Conservation (phyloP, 805 yeast genomes). For the Kazachstania africana region DNA sequence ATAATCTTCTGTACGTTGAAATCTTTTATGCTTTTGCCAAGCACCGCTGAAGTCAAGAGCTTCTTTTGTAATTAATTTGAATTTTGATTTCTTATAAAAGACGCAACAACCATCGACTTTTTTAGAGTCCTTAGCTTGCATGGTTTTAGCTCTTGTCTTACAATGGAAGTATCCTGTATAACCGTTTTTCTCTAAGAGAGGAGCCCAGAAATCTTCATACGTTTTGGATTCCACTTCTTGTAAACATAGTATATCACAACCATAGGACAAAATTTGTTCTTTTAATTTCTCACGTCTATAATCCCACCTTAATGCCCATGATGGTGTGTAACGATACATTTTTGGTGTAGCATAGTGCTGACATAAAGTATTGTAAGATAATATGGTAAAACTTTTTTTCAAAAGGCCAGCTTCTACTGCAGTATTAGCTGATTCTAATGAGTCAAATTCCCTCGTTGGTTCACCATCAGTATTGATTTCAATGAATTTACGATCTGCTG, state of each 20-base stretch:
- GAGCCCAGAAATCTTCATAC: slow-evolving; percentile 78
- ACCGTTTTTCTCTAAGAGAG: slow-evolving; percentile 58
- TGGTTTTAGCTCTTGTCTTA: slow-evolving; percentile 86
- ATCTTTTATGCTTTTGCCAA: slow-evolving; percentile 71
- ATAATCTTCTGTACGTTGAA: slow-evolving; percentile 86
- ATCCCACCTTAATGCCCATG: slow-evolving; percentile 95
- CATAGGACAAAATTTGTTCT: slow-evolving; percentile 53
- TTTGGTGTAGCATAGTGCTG: slow-evolving; percentile 90
- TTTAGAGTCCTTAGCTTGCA: slow-evolving; percentile 67
- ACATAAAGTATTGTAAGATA: slow-evolving; percentile 86
- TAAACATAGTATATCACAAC: slow-evolving; percentile 74
- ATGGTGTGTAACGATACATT: slow-evolving; percentile 88
- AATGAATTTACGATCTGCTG: slow-evolving; percentile 75
- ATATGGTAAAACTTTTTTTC: slow-evolving; percentile 49
- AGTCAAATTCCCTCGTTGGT: slow-evolving; percentile 18
- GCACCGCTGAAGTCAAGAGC: slow-evolving; percentile 73
- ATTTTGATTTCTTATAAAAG: slow-evolving; percentile 60
- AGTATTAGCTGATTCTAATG: slow-evolving; percentile 23
- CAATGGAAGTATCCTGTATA: slow-evolving; percentile 75
- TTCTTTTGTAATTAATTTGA: slow-evolving; percentile 58
- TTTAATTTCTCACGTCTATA: slow-evolving; percentile 69
- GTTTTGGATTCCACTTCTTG: slow-evolving; percentile 92
- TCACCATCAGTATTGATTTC: slow-evolving; percentile 71
- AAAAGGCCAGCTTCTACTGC: slow-evolving; percentile 13
- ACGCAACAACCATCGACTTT: slow-evolving; percentile 99